These are phyloP conservation scores for Paramecium pentaurelia DNA, from an alignment of 73 alveolate genomes.

Conservation along the genomic window DNA sequence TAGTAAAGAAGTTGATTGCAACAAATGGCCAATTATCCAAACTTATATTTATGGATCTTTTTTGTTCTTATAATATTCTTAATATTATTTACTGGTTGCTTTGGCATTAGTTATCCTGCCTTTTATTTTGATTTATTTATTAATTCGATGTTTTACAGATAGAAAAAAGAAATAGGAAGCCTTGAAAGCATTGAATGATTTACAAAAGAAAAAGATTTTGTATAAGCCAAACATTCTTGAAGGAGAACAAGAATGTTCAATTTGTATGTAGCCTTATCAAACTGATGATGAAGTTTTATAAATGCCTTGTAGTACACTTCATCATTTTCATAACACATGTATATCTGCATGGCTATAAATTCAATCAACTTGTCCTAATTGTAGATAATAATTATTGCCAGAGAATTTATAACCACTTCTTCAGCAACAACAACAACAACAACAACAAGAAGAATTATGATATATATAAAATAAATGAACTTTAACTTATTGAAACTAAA, in stretches of 20 bases:
- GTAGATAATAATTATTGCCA: neutral
- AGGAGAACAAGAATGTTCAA: constrained; percentile 42
- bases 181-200: neutral
- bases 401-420: neutral
- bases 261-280: neutral
- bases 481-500: neutral
- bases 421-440: neutral
- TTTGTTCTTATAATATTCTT: neutral
- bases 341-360: constrained; percentile 27
- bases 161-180: neutral
- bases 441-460: neutral
- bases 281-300: constrained; percentile 1
- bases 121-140: neutral
- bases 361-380: neutral
- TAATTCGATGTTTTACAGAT: neutral
- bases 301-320: constrained; percentile 18
- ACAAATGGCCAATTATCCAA: neutral
- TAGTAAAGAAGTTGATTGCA: neutral
- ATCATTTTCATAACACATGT: constrained; percentile 12
- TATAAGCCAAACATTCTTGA: neutral
- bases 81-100: neutral
- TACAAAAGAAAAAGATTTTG: neutral
- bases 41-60: neutral
- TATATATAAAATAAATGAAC: neutral
- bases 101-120: neutral